Percentiles rank a stretch among this genome's conserved stretches.
These are phyloP conservation scores for Globisporangium emineosum DNA, from an alignment of 352 stramenopile species.

Conservation along the genomic window DNA sequence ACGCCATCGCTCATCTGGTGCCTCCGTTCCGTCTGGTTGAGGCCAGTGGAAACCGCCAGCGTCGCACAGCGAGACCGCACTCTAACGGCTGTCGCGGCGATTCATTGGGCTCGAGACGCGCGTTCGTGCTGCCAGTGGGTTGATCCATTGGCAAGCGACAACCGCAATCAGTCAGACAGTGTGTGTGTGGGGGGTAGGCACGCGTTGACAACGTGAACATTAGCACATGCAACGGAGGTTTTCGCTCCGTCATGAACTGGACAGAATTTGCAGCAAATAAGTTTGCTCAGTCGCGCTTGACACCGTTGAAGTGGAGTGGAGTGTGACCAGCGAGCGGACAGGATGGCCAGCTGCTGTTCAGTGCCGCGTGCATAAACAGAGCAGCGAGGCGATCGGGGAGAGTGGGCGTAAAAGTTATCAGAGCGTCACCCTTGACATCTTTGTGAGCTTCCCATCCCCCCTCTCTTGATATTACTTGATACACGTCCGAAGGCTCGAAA, in stretches of 20 bases:
- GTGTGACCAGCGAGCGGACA: background rate
- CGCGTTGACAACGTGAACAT: background rate
- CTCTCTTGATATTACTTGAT: background rate
- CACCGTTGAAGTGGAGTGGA: background rate
- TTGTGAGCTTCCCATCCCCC: background rate
- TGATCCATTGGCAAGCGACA: background rate
- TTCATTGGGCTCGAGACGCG: background rate
- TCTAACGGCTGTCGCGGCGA: background rate
- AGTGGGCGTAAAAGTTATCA: too few species aligned
- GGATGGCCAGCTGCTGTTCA: background rate
- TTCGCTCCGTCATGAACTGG: background rate
- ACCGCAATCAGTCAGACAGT: background rate
- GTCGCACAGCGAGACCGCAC: background rate
- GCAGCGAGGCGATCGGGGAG: too few species aligned
- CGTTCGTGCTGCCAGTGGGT: background rate
- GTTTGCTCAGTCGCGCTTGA: background rate
- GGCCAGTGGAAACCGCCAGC: background rate
- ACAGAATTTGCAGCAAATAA: too few species aligned
- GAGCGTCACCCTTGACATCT: background rate
- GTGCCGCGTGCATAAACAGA: too few species aligned
- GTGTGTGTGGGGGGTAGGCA: background rate
- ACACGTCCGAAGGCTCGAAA: background rate
- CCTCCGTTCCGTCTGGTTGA: background rate
- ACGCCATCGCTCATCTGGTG: background rate
- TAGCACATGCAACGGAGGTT: background rate